These are phyloP conservation scores for Saussurea involucrata DNA, from an alignment of 129 eudicot genomes.

Conservation along the genomic window DNA sequence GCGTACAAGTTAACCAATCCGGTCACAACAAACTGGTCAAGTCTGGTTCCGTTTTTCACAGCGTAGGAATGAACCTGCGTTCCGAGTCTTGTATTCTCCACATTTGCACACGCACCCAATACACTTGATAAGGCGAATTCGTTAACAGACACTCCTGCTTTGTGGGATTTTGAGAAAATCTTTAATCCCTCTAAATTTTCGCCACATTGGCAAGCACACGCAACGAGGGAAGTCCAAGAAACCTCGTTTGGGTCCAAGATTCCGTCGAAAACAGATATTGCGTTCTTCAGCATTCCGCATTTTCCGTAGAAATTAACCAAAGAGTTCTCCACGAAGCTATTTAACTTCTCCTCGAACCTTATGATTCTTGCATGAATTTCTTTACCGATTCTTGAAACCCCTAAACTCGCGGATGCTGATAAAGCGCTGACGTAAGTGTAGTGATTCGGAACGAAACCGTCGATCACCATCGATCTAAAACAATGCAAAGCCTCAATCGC, in stretches of 20 bases:
- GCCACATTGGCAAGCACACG: constrained; percentile 55
- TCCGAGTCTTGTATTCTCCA: constrained; percentile 39
- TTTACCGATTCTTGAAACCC: constrained; percentile 44
- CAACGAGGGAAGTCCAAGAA: constrained; percentile 55
- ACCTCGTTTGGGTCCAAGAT: constrained; percentile 52
- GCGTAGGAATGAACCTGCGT: constrained; percentile 55
- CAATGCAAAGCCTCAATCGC: constrained; percentile 37
- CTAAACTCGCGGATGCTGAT: constrained; percentile 42
- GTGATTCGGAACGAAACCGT: constrained; percentile 52
- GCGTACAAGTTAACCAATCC: constrained; percentile 62
- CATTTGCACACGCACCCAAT: constrained; percentile 60
- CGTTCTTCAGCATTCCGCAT: constrained; percentile 56
- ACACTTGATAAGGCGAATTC: constrained; percentile 48
- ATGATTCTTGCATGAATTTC: constrained; percentile 55
- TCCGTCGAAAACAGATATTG: constrained; percentile 44
- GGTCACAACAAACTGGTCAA: constrained; percentile 65
- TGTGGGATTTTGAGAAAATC: constrained; percentile 43
- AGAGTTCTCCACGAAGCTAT: constrained; percentile 53
- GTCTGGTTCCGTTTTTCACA: constrained; percentile 45
- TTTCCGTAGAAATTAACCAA: constrained; percentile 74
- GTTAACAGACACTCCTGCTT: constrained; percentile 45
- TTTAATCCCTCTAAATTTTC: constrained; percentile 46
- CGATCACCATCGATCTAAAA: constrained; percentile 45
- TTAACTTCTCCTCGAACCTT: constrained; percentile 31
- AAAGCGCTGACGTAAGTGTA: constrained; percentile 62